Percentiles rank a stretch among this genome's conserved stretches.
Evolutionary conservation across 2,329 filamentous ascomycete genomes (phyloP).

Genomic region (Neoscytalidium dimidiatum): DNA sequence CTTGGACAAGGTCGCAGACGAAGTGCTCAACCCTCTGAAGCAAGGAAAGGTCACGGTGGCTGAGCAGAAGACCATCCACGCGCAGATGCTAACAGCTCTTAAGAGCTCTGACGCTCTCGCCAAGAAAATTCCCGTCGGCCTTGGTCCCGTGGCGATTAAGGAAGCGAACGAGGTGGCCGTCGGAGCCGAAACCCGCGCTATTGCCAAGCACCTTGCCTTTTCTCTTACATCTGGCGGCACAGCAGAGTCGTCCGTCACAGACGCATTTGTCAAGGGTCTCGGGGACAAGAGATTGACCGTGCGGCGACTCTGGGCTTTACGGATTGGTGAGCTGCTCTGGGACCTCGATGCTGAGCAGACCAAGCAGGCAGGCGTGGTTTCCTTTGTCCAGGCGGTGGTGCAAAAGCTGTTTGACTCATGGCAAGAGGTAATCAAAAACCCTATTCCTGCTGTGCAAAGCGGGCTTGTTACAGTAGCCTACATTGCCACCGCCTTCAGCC

Average conservation of each 20-base stretch:
- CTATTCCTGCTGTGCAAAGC: conserved; percentile 75
- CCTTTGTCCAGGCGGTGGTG: conserved; percentile 53
- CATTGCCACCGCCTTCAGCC: conserved; percentile 66
- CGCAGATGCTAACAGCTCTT: conserved; percentile 73
- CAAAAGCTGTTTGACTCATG: conserved; percentile 69
- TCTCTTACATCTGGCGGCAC: conserved; percentile 63
- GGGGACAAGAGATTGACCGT: conserved; percentile 80
- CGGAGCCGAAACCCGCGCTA: conserved; percentile 70
- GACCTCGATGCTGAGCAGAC: conserved; percentile 51
- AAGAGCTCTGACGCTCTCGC: conserved; percentile 63
- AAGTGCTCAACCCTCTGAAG: conserved; percentile 78
- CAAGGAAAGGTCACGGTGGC: conserved; percentile 79
- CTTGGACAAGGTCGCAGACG: conserved; percentile 71
- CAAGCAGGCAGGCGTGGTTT: conserved; percentile 47
- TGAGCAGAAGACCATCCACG: conserved; percentile 81
- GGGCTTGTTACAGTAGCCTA: conserved; percentile 81
- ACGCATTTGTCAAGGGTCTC: conserved; percentile 78
- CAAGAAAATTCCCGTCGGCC: conserved; percentile 64
- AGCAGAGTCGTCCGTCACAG: conserved; percentile 66
- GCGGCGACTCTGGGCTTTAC: conserved; percentile 78
- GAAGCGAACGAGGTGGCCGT: conserved; percentile 88
- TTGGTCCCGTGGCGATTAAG: conserved; percentile 72
- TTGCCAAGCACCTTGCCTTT: conserved; percentile 66
- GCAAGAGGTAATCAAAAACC: conserved; percentile 76
- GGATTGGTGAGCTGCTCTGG: conserved; percentile 71